Percentiles rank a stretch among this genome's conserved stretches.
Evolutionary conservation across 2,329 filamentous ascomycete genomes (phyloP).

Genomic region (Malbranchea cinnamomea): DNA sequence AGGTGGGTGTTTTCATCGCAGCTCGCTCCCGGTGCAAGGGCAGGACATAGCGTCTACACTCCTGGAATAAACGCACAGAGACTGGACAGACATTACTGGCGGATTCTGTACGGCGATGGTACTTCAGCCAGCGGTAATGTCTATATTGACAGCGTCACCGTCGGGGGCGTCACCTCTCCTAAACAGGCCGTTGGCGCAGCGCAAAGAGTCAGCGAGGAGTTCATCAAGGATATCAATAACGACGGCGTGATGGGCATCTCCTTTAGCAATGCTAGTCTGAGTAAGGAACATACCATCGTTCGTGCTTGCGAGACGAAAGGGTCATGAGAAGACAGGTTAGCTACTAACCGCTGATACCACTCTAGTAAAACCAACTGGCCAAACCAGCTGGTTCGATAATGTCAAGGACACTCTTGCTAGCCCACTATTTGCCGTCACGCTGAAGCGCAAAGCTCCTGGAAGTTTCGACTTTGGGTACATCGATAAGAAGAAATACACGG

Average conservation of each 20-base stretch:
- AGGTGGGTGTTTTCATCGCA: conserved; percentile 54
- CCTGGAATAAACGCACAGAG: conserved; percentile 34
- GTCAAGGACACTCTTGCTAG: conserved; percentile 42
- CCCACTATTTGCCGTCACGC: conserved; percentile 56
- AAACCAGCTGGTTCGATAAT: conserved; percentile 64
- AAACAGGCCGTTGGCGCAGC: conserved; percentile 53
- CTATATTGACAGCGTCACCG: conserved; percentile 48
- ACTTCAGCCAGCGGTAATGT: conserved; percentile 49
- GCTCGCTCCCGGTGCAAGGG: conserved; percentile 34
- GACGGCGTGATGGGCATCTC: conserved; percentile 48
- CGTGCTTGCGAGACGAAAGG: neutral
- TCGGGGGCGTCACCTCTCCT: conserved; percentile 45
- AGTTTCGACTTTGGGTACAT: conserved; percentile 62
- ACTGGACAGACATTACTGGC: conserved; percentile 39
- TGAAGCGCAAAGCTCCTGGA: conserved; percentile 45
- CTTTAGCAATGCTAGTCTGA: conserved; percentile 45
- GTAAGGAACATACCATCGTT: conserved; percentile 10
- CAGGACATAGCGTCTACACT: conserved; percentile 44
- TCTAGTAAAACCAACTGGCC: conserved; percentile 15
- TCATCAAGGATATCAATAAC: conserved; percentile 36
- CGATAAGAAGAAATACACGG: conserved; percentile 47
- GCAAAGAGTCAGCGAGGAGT: conserved; percentile 38
- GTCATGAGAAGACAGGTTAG: no score
- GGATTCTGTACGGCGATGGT: conserved; percentile 51
- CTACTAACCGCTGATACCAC: conserved; percentile 1